A percentile compares a stretch with the other conserved stretches of the same genome.
These are phyloP conservation scores for Diaporthe sp. DNA, from an alignment of 2,329 filamentous ascomycete genomes.

Conservation along the genomic window DNA sequence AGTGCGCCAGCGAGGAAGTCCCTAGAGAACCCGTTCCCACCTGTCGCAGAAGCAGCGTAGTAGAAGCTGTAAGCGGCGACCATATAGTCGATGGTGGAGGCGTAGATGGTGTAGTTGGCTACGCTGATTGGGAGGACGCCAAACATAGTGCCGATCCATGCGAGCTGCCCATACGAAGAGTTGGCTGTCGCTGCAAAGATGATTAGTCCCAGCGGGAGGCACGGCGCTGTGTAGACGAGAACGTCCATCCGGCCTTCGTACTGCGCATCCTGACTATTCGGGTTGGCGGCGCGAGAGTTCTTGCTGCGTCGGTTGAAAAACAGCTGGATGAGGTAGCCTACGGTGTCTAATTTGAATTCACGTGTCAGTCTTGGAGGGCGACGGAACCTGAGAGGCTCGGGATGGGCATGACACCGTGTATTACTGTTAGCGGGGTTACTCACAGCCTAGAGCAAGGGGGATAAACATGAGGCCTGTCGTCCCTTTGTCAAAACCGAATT, in stretches of 20 bases:
- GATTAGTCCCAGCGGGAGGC: not conserved
- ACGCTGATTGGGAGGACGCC: conserved; percentile 62
- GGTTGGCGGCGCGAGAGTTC: not conserved
- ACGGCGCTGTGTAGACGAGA: conserved; percentile 5
- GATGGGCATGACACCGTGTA: too few species aligned
- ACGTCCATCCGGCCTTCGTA: conserved; percentile 13
- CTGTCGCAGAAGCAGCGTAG: conserved; percentile 48
- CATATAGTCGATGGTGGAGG: conserved; percentile 76
- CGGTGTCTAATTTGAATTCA: not conserved
- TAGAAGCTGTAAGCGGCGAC: conserved; percentile 75
- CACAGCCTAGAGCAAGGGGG: not conserved
- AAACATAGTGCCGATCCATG: conserved; percentile 7
- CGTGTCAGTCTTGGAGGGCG: not conserved
- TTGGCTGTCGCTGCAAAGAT: conserved; percentile 6
- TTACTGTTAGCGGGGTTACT: not conserved
- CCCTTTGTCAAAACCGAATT: not conserved
- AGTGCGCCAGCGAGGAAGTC: conserved; percentile 68
- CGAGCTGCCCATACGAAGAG: not conserved
- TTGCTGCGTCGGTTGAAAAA: not conserved
- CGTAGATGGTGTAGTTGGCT: conserved; percentile 73
- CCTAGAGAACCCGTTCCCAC: conserved; percentile 72
- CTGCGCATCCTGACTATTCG: conserved; percentile 6
- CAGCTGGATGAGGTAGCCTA: not conserved
- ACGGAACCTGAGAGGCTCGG: not conserved
- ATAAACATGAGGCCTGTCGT: not conserved